A percentile compares a stretch with the other conserved stretches of the same genome.
Conservation (phyloP, 1,139 yeast genomes). For the Saccharomyces hybrid region DNA sequence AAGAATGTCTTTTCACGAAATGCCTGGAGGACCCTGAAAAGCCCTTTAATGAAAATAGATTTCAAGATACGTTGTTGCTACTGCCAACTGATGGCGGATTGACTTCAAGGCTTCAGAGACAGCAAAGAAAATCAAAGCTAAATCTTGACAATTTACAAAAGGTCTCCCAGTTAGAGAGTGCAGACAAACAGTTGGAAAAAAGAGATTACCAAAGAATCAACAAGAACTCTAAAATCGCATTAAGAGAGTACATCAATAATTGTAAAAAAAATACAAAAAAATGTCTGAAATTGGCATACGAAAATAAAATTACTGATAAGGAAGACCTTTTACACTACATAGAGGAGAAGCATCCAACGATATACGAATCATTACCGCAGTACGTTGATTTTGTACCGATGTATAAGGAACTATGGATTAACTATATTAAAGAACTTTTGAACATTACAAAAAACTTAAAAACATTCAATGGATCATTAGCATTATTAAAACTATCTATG, state of each 20-base stretch:
- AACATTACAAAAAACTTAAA: constrained; percentile 18
- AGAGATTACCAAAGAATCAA: constrained; percentile 22
- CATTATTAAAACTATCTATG: constrained; percentile 53
- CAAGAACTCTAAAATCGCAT: constrained; percentile 25
- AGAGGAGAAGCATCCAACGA: constrained; percentile 12
- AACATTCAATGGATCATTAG: constrained; percentile 16
- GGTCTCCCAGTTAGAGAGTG: constrained; percentile 1
- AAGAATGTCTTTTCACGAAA: constrained; percentile 24
- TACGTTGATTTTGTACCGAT: constrained; percentile 23
- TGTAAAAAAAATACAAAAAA: constrained; percentile 12
- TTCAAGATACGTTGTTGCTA: constrained; percentile 26
- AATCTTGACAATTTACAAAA: constrained; percentile 9
- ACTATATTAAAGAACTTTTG: constrained; percentile 28
- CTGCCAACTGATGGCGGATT: constrained; percentile 31
- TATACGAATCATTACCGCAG: constrained; percentile 20
- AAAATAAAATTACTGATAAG: constrained; percentile 11
- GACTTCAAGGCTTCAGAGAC: constrained; percentile 16
- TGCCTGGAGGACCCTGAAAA: constrained; percentile 26
- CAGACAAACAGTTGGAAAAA: constrained; percentile 1
- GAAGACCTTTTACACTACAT: constrained; percentile 13
- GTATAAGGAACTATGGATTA: constrained; percentile 29
- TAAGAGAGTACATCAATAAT: constrained; percentile 21
- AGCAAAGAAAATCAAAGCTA: constrained; percentile 14
- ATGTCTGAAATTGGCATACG: constrained; percentile 18
- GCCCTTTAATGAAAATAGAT: constrained; percentile 26